Percentiles rank a stretch among this genome's conserved stretches.
These are phyloP conservation scores for Tremella fuciformis DNA, from an alignment of 768 basidiomycete genomes.

Conservation along the genomic window DNA sequence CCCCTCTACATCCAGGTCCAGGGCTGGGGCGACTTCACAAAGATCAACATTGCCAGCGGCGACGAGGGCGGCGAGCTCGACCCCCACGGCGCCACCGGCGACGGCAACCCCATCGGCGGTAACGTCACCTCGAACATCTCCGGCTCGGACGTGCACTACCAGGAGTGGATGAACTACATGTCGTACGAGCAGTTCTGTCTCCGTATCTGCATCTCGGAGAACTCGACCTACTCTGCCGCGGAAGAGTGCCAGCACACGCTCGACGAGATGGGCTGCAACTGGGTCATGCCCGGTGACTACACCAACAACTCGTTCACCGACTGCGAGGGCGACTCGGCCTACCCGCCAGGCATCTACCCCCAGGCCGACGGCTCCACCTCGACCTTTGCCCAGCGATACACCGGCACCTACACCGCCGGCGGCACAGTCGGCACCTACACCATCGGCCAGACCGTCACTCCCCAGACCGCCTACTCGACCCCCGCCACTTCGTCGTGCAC, in stretches of 20 bases:
- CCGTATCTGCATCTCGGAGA: conserved; percentile 55
- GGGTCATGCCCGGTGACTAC: conserved; percentile 53
- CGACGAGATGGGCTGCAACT: conserved; percentile 52
- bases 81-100: conserved; percentile 54
- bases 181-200: conserved; percentile 56
- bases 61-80: conserved; percentile 56
- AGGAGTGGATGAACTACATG: conserved; percentile 58
- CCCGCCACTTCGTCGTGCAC: conserved; percentile 54
- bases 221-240: conserved; percentile 53
- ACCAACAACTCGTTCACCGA: conserved; percentile 54
- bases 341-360: conserved; percentile 55
- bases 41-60: conserved; percentile 53
- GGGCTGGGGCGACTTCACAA: conserved; percentile 53
- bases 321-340: conserved; percentile 55
- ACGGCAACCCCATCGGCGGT: conserved; percentile 54
- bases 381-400: conserved; percentile 53
- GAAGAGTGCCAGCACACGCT: conserved; percentile 50
- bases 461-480: conserved; percentile 44
- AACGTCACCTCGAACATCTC: conserved; percentile 53
- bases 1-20: conserved; percentile 55
- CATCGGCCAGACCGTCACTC: conserved; percentile 52
- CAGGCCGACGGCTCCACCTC: conserved; percentile 48
- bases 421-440: conserved; percentile 43
- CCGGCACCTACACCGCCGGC: conserved; percentile 48
- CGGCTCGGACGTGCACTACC: conserved; percentile 52